Evolutionary conservation across 352 stramenopile genomes (phyloP), one percentile per base, ranked within the genome.

Genomic region (Blastocystis sp.): DNA sequence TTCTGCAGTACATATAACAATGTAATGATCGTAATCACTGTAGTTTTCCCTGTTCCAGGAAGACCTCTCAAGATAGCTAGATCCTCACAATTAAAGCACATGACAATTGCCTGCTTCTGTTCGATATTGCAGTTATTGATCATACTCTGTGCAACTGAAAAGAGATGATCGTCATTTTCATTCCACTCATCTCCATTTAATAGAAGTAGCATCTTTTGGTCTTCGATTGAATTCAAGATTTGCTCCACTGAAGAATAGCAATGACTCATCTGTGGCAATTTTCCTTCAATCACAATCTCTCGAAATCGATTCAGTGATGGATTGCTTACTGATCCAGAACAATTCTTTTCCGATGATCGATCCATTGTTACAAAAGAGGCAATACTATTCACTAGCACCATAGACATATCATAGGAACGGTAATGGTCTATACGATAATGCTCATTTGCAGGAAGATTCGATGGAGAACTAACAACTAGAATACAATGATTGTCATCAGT

Each of bases 21-120:
- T 43, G 41, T 34, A 37, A 88, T 45, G 23, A 88, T 56, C 0
- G 47, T 26, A 59, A 88, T 88, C 1, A 88, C 45, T 23, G 53
- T 50, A 18, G 77, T 88, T 56, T 88, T 88, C 29, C 77, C 77
- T 18, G 62, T 64, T 47, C 77, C 77, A 18, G 77, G 77, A 11
- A 77, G 23, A 7, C 77, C 77, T n/a, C 56, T 39, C 47, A 88
- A n/a, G 23, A 88, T 79, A 6, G 15, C 41, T n/a, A 88, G 9
- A 53, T 88, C 77, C 20, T 88, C 34, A 39, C n/a, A 53, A 26
- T 63, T 56, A 23, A 88, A 45, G 26, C 45, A 43, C n/a, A 55
- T n/a, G 1, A 76, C 23, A 39, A 88, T 76, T 1, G 62, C 62
- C 18, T 23, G n/a, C 34, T 23, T 23, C 53, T 88, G 77, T 23